Evolutionary conservation across 805 yeast species (phyloP).

Genomic region (Ogataea parapolymorpha): DNA sequence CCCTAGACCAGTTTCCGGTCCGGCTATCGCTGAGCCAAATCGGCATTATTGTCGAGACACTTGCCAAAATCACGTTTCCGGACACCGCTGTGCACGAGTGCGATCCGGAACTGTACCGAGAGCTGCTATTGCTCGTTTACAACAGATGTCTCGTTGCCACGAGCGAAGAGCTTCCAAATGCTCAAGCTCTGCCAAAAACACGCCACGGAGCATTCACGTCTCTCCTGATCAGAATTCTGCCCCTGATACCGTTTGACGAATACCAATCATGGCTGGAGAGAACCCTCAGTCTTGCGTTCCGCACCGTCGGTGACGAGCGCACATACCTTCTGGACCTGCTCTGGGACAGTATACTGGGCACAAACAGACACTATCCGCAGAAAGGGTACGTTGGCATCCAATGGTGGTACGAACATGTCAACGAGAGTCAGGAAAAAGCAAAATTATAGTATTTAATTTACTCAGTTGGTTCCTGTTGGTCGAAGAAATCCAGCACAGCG

Average conservation of each 20-base stretch:
- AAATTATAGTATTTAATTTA: constrained; percentile 10
- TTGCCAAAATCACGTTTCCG: constrained; percentile 44
- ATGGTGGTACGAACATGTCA: constrained; percentile 59
- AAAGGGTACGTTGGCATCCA: constrained; percentile 50
- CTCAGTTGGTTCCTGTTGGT: constrained; percentile 27
- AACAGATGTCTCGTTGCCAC: constrained; percentile 33
- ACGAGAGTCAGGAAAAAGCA: constrained; percentile 14
- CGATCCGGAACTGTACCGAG: constrained; percentile 28
- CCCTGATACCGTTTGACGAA: constrained; percentile 44
- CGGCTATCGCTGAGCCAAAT: constrained; percentile 53
- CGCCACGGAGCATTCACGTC: constrained; percentile 47
- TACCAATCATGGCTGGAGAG: constrained; percentile 47
- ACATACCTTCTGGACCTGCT: constrained; percentile 37
- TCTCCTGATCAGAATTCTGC: constrained; percentile 48
- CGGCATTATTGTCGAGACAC: constrained; percentile 52
- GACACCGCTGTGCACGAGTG: constrained; percentile 32
- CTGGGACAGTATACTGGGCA: constrained; percentile 47
- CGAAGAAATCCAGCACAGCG: constrained; percentile 67
- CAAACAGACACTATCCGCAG: constrained; percentile 57
- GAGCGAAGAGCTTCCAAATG: constrained; percentile 11
- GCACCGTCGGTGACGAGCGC: constrained; percentile 32
- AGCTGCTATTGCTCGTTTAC: constrained; percentile 42
- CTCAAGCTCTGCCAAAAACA: constrained; percentile 20
- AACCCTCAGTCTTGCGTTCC: constrained; percentile 37
- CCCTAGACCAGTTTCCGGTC: constrained; percentile 54